Percentiles rank a stretch among this genome's conserved stretches.
phyloP scores from a whole-genome alignment of 2,329 filamentous ascomycete species.

The Beauveria caledonica region DNA sequence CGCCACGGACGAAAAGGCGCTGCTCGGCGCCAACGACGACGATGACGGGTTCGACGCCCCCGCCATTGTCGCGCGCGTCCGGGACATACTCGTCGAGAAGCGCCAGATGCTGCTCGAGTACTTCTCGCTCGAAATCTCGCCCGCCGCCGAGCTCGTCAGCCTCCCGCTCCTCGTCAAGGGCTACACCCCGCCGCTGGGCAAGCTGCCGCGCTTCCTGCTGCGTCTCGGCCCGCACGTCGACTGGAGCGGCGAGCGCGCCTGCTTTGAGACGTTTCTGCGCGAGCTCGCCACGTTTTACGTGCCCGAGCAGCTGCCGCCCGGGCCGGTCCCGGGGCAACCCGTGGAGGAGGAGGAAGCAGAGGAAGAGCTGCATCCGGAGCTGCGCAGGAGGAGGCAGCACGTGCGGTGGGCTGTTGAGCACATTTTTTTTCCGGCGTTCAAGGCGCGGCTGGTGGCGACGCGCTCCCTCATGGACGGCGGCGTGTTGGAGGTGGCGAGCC shows the following conservation, averaged over 20 bases:
- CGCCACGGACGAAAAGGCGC: conserved; percentile 58
- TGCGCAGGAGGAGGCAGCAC: conserved; percentile 55
- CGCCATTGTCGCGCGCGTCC: conserved; percentile 57
- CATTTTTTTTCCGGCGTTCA: conserved; percentile 83
- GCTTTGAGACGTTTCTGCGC: conserved; percentile 75
- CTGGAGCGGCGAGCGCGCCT: conserved; percentile 77
- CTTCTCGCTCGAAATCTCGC: conserved; percentile 77
- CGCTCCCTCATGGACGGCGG: conserved; percentile 62
- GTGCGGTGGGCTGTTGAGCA: conserved; percentile 74
- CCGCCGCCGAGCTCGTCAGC: conserved; percentile 64
- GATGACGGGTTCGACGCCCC: conserved; percentile 57
- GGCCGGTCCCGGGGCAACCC: conserved; percentile 25
- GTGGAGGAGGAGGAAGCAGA: conserved; percentile 27
- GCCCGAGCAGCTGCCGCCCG: conserved; percentile 68
- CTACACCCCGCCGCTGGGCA: conserved; percentile 77
- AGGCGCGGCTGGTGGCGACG: conserved; percentile 74
- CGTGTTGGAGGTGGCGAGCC: conserved; percentile 78
- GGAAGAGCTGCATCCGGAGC: conserved; percentile 37
- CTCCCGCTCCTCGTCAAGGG: conserved; percentile 84
- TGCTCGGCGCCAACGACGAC: conserved; percentile 23
- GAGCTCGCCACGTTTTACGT: conserved; percentile 88
- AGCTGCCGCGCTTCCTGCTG: conserved; percentile 82
- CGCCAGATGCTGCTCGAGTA: conserved; percentile 89
- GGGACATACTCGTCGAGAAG: conserved; percentile 61
- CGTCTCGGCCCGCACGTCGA: conserved; percentile 80